These are phyloP conservation scores for Phaffomyces thermotolerans DNA, from an alignment of 805 yeast species.

Conservation along the genomic window DNA sequence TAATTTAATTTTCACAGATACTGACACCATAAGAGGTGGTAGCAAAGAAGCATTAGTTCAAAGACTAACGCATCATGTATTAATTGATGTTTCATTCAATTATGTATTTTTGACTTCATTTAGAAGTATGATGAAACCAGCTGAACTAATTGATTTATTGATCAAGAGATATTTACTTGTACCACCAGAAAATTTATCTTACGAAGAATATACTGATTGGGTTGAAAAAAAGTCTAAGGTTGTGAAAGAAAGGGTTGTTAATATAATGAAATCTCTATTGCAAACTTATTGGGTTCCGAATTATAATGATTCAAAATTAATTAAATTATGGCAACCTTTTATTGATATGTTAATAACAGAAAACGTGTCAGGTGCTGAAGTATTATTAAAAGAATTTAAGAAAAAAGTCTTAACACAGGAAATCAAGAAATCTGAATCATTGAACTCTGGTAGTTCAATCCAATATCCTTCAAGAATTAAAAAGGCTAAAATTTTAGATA, in stretches of 20 bases:
- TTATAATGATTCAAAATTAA: conserved; percentile 42
- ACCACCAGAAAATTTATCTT: conserved; percentile 84
- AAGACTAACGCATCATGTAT: conserved; percentile 70
- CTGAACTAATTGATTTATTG: conserved; percentile 51
- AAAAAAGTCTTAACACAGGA: conserved; percentile 23
- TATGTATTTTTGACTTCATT: conserved; percentile 69
- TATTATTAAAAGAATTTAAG: conserved; percentile 32
- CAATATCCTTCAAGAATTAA: conserved; percentile 21
- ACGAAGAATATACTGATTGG: conserved; percentile 78
- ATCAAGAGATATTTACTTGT: conserved; percentile 58
- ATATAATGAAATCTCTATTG: conserved; percentile 57
- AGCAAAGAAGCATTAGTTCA: conserved; percentile 70
- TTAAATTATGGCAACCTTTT: conserved; percentile 31
- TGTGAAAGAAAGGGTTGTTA: conserved; percentile 57
- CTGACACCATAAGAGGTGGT: conserved; percentile 78
- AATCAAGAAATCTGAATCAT: neutral
- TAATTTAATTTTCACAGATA: conserved; percentile 52
- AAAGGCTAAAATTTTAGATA: conserved; percentile 49
- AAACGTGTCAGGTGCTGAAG: conserved; percentile 37
- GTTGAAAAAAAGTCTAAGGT: conserved; percentile 60
- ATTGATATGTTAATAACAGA: conserved; percentile 33
- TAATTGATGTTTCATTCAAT: conserved; percentile 55
- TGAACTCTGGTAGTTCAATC: neutral
- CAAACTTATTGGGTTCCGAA: conserved; percentile 65
- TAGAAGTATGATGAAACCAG: conserved; percentile 62